Evolutionary conservation across 2,329 filamentous ascomycete genomes (phyloP), one percentile per base, ranked within the genome.

Genomic region (Capronia americana): DNA sequence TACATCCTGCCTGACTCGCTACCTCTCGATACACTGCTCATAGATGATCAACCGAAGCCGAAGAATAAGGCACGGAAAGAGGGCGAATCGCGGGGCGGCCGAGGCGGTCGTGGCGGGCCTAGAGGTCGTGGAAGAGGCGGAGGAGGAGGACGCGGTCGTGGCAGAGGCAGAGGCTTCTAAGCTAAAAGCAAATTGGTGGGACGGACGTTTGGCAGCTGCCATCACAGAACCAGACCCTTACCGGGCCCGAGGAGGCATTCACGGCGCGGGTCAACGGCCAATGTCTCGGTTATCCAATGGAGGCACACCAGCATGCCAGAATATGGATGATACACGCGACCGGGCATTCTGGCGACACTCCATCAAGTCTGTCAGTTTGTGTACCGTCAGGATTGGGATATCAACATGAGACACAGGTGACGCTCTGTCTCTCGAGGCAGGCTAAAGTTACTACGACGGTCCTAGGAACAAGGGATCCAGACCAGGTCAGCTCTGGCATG

Each of bases 11-110:
- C 95, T 64, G 95, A 99, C 82, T 95, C 92, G 70, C 86, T 99
- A 75, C 94, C 94, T 46, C 87, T 99, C 71, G 95, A 99, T 80
- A 97, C 94, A 48, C 86, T 99, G 61, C 86, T 99, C 69, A 93
- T 99, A 73, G 95, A 99, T 79, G 95, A 99, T 81, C 89, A 92
- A 75, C 93, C 94, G 59, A 99, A 99, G 85, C 94, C 95, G 68
- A 98, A 98, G 90, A 99, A 99, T 84, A 99, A 99, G 88, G 94
- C 95, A 28, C 88, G 94, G 77, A 99, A 99, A 86, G 80, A 82
- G 80, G 84, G 53, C 77, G 82, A 55, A 46, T 79, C 84, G 44
- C 78, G 84, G 51, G 78, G 81, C 48, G 78, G 81, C 48, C 73
- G 83, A 59, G 77, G 83, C 30, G 78, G 77, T 20, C 67, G 76